A percentile compares a stretch with the other conserved stretches of the same genome.
These are phyloP conservation scores for Ustilago tritici DNA, from an alignment of 1,284 basidiomycete genomes.

Conservation along the genomic window DNA sequence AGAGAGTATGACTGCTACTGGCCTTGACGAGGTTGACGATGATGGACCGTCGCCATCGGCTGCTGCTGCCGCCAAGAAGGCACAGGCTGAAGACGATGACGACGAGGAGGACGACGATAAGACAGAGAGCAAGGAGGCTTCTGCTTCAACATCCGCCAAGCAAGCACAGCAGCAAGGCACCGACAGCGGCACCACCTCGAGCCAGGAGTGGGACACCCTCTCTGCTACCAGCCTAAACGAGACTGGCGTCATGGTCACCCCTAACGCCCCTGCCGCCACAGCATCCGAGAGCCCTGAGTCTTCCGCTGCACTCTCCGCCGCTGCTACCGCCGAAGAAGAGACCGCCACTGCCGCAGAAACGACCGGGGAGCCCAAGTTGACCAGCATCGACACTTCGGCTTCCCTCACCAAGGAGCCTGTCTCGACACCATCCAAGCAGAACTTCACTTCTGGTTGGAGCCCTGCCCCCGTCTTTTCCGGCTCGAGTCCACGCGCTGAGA, in stretches of 20 bases:
- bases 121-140: constrained; percentile 21
- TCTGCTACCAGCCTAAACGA: constrained; percentile 51
- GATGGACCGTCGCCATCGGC: constrained; percentile 29
- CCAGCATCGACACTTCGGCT: constrained; percentile 37
- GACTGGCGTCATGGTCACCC: constrained; percentile 43
- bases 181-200: constrained; percentile 57
- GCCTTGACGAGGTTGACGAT: constrained; percentile 58
- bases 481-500: constrained; percentile 34
- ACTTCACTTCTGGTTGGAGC: constrained; percentile 35
- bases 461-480: constrained; percentile 39
- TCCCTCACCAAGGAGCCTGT: constrained; percentile 7
- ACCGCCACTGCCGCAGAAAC: constrained; percentile 2
- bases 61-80: constrained; percentile 7
- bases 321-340: constrained; percentile 9
- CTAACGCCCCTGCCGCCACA: constrained; percentile 25
- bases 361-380: constrained; percentile 27
- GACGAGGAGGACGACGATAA: constrained; percentile 15
- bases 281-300: constrained; percentile 22
- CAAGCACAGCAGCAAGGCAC: constrained; percentile 27
- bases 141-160: constrained; percentile 23
- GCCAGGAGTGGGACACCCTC: constrained; percentile 60
- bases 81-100: constrained; percentile 3
- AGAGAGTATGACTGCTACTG: constrained; percentile 35
- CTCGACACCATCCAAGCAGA: constrained; percentile 39
- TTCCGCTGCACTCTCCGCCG: constrained; percentile 14